Conservation (phyloP, 139 green algal genomes). For the Coccomyxa sp. region DNA sequence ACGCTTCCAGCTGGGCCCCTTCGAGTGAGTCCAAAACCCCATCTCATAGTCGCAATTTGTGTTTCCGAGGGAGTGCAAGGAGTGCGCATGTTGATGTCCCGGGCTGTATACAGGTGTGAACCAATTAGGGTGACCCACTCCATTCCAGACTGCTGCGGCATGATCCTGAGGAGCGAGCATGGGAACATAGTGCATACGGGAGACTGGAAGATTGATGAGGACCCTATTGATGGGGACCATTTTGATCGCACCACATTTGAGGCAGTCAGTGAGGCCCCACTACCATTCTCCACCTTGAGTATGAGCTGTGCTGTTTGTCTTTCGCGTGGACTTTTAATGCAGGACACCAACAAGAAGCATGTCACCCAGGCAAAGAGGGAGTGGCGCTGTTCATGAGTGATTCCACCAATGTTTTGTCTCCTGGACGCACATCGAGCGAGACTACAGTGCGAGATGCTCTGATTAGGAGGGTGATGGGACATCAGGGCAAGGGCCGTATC, state of each 20-base stretch:
- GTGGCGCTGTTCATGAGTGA: constrained; percentile 94
- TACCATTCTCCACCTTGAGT: background rate
- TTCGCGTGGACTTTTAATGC: too few relatives aligned
- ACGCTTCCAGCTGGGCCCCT: constrained; percentile 70
- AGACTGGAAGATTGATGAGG: constrained; percentile 99
- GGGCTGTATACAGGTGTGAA: constrained; percentile 47
- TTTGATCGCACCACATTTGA: constrained; percentile 92
- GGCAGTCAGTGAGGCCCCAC: constrained; percentile 44
- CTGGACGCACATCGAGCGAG: constrained; percentile 85
- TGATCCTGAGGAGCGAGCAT: constrained; percentile 83
- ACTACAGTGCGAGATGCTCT: constrained; percentile 65
- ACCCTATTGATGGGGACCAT: constrained; percentile 80
- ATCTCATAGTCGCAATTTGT: background rate
- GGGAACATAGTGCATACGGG: constrained; percentile 94
- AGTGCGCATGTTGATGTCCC: background rate
- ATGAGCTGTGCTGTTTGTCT: too few relatives aligned
- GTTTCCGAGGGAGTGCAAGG: too few relatives aligned
- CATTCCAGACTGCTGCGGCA: constrained; percentile 95
- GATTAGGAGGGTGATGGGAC: constrained; percentile 57
- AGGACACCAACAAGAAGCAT: background rate
- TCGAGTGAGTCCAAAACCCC: constrained; percentile 45
- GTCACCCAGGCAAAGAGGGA: constrained; percentile 61
- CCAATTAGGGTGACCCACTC: constrained; percentile 93
- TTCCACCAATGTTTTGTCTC: constrained; percentile 94
- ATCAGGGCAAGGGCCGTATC: constrained; percentile 81